A percentile compares a stretch with the other conserved stretches of the same genome.
These are phyloP conservation scores for Tuctoria greenei DNA, from an alignment of 176 grass and related monocot genomes.

Conservation along the genomic window DNA sequence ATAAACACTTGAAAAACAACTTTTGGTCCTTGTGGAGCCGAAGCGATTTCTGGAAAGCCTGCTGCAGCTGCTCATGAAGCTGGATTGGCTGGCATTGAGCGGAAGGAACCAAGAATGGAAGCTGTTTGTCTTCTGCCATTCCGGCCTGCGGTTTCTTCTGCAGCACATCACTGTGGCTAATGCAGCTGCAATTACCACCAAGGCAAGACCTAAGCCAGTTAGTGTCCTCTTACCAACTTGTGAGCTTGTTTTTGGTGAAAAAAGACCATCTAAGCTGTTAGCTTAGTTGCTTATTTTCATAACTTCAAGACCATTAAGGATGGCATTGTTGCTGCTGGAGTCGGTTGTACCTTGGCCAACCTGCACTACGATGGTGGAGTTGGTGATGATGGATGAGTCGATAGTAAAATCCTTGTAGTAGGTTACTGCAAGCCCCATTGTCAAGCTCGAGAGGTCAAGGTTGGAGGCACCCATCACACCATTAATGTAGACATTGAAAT, in stretches of 20 bases:
- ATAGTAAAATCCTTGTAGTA: constrained; percentile 76
- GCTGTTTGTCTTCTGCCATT: constrained; percentile 75
- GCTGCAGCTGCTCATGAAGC: constrained; percentile 75
- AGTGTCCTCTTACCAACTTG: constrained; percentile 44
- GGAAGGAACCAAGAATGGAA: constrained; percentile 86
- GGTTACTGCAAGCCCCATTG: constrained; percentile 69
- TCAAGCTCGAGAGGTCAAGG: constrained; percentile 76
- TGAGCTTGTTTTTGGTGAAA: constrained; percentile 47
- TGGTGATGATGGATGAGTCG: constrained; percentile 75
- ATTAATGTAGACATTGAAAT: constrained; percentile 91
- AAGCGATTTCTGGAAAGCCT: constrained; percentile 73
- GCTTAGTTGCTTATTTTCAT: constrained; percentile 93
- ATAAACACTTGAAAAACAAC: constrained; percentile 70
- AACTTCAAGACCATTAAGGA: constrained; percentile 88
- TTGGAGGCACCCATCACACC: constrained; percentile 62
- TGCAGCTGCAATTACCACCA: constrained; percentile 47
- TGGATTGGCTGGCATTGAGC: constrained; percentile 65
- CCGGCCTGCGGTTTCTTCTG: constrained; percentile 45
- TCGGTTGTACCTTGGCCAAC: constrained; percentile 57
- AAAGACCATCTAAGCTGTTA: constrained; percentile 75
- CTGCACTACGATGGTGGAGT: constrained; percentile 72
- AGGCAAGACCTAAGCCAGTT: constrained; percentile 56
- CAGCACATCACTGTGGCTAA: constrained; percentile 51
- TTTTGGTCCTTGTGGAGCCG: constrained; percentile 71
- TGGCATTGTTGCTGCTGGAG: constrained; percentile 58